Percentiles rank a stretch among this genome's conserved stretches.
These are phyloP conservation scores for Daldinia grandis DNA, from an alignment of 495 filamentous ascomycete species.

Conservation along the genomic window DNA sequence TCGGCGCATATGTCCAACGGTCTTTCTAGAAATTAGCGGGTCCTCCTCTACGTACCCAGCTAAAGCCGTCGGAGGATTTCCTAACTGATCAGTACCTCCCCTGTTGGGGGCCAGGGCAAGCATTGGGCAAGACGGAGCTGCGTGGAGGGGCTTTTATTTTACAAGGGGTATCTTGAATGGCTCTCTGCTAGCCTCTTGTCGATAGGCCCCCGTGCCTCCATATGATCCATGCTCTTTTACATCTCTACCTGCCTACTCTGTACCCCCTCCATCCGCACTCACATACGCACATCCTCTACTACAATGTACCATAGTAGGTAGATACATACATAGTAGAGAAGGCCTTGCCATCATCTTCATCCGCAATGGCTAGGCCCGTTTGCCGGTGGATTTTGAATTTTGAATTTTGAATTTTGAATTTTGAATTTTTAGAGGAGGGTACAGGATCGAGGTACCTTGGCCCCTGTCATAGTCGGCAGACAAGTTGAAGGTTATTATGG, in stretches of 20 bases:
- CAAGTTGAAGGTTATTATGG: slow-evolving; percentile 41
- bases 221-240: slow-evolving; percentile 47
- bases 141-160: slow-evolving; percentile 45
- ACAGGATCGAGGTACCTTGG: slow-evolving; percentile 28
- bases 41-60: slow-evolving; percentile 42
- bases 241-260: slow-evolving; percentile 49
- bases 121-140: slow-evolving; percentile 36
- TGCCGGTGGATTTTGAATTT: slow-evolving; percentile 33
- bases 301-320: too few species aligned
- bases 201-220: slow-evolving; percentile 48
- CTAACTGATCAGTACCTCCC: slow-evolving; percentile 54
- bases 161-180: slow-evolving; percentile 39
- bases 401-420: too few species aligned
- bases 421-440: slow-evolving; percentile 24
- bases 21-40: slow-evolving; percentile 59
- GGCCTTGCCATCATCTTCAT: slow-evolving; percentile 46
- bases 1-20: slow-evolving; percentile 58
- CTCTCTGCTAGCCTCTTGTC: slow-evolving; percentile 41
- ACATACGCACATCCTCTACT: slow-evolving; percentile 22
- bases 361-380: slow-evolving; percentile 43
- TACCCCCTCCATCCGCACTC: slow-evolving; percentile 42
- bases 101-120: slow-evolving; percentile 48
- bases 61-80: slow-evolving; percentile 56
- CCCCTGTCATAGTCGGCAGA: slow-evolving; percentile 38
- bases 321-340: slow-evolving; percentile 14